These are phyloP conservation scores for Hyaloscypha hepaticicola DNA, from an alignment of 495 filamentous ascomycete genomes.

Conservation along the genomic window DNA sequence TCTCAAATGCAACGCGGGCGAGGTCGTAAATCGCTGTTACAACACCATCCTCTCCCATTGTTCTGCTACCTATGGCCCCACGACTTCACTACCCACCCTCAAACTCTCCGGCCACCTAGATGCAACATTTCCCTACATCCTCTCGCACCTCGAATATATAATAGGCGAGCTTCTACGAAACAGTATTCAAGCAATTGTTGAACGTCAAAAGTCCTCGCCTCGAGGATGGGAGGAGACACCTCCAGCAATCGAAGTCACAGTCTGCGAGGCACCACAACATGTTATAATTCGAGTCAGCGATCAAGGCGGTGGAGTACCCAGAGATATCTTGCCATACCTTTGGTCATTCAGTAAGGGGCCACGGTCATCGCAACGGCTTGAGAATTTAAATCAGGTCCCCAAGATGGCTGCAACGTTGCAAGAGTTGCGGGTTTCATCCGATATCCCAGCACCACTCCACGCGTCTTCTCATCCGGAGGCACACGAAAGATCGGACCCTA, in stretches of 20 bases:
- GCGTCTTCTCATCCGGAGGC: constrained; percentile 57
- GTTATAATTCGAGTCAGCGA: constrained; percentile 96
- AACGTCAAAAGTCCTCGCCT: constrained; percentile 51
- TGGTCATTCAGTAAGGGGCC: constrained; percentile 97
- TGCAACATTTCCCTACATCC: constrained; percentile 93
- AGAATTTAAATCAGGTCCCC: constrained; percentile 83
- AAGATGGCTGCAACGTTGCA: constrained; percentile 94
- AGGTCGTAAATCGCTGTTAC: constrained; percentile 83
- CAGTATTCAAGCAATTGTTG: constrained; percentile 87
- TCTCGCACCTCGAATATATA: constrained; percentile 95
- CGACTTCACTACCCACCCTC: constrained; percentile 73
- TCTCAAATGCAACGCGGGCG: constrained; percentile 86
- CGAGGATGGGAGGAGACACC: constrained; percentile 38
- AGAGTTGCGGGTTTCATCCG: constrained; percentile 54
- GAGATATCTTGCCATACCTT: constrained; percentile 80
- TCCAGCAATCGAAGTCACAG: constrained; percentile 86
- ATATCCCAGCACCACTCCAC: constrained; percentile 12
- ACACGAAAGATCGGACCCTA: constrained; percentile 30
- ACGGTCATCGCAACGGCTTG: constrained; percentile 65
- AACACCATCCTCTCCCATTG: constrained; percentile 68
- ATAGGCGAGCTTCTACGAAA: constrained; percentile 94
- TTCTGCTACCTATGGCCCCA: constrained; percentile 65
- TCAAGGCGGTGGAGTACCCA: constrained; percentile 87
- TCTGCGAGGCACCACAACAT: constrained; percentile 93
- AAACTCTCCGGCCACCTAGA: constrained; percentile 81